These are phyloP conservation scores for Margaritispora aquatica DNA, from an alignment of 495 filamentous ascomycete species.

Conservation along the genomic window DNA sequence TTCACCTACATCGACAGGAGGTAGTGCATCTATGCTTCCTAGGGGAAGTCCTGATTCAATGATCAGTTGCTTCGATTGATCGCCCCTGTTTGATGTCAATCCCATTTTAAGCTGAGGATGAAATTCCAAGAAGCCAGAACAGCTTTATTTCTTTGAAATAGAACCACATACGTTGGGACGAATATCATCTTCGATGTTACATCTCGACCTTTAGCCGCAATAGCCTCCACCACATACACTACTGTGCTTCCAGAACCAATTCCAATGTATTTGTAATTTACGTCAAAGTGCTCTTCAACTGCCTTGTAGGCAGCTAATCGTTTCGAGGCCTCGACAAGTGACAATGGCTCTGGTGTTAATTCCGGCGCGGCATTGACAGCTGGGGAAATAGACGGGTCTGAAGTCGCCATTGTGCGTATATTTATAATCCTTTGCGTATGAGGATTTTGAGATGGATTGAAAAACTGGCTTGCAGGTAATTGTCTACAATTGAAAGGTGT, in stretches of 20 bases:
- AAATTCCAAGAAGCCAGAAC: not conserved
- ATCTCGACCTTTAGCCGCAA: slow-evolving; percentile 59
- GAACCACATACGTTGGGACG: slow-evolving; percentile 58
- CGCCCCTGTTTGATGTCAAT: slow-evolving; percentile 39
- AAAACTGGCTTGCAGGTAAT: not conserved
- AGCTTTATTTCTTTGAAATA: not conserved
- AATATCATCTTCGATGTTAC: slow-evolving; percentile 64
- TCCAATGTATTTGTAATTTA: slow-evolving; percentile 67
- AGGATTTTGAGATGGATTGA: not conserved
- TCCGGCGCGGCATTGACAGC: slow-evolving; percentile 8
- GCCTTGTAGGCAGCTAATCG: slow-evolving; percentile 75
- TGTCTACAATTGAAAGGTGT: not conserved
- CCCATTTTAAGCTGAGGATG: not conserved
- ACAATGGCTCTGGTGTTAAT: slow-evolving; percentile 3
- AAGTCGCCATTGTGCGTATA: slow-evolving; percentile 15
- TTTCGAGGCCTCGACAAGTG: slow-evolving; percentile 73
- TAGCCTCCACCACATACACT: slow-evolving; percentile 92
- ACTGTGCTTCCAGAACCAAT: slow-evolving; percentile 94
- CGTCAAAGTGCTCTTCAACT: slow-evolving; percentile 76
- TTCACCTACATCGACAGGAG: slow-evolving; percentile 35
- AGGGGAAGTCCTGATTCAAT: slow-evolving; percentile 66
- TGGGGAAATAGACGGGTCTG: slow-evolving; percentile 5
- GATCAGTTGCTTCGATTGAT: slow-evolving; percentile 82
- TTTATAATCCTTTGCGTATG: not conserved
- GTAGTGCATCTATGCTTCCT: slow-evolving; percentile 67